These are phyloP conservation scores for Hyphopichia burtonii DNA, from an alignment of 1,139 yeast genomes.

Conservation along the genomic window DNA sequence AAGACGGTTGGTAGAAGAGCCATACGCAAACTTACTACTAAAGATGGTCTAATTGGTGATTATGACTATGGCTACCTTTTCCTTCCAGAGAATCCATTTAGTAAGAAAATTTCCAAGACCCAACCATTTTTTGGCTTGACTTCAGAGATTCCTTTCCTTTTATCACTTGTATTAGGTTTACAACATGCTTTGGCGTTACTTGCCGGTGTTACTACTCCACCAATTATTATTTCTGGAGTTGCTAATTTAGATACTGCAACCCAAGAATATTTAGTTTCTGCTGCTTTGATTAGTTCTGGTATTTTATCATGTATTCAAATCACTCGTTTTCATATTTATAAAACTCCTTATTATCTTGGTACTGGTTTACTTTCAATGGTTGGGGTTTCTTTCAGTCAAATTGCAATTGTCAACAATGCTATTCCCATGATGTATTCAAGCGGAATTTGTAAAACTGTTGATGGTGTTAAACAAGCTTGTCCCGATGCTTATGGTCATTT, in stretches of 20 bases:
- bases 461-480: slow-evolving; percentile 72
- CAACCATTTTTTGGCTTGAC: slow-evolving; percentile 82
- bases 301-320: slow-evolving; percentile 73
- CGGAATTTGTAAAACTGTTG: slow-evolving; percentile 68
- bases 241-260: slow-evolving; percentile 54
- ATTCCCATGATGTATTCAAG: slow-evolving; percentile 75
- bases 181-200: slow-evolving; percentile 89
- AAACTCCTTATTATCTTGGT: slow-evolving; percentile 75
- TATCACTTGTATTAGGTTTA: slow-evolving; percentile 76
- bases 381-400: slow-evolving; percentile 87
- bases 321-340: slow-evolving; percentile 71
- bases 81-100: slow-evolving; percentile 73
- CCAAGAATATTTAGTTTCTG: slow-evolving; percentile 73
- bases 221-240: slow-evolving; percentile 60
- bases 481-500: slow-evolving; percentile 90
- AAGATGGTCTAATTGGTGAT: slow-evolving; percentile 77
- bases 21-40: slow-evolving; percentile 56
- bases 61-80: slow-evolving; percentile 78
- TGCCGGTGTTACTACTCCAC: slow-evolving; percentile 90
- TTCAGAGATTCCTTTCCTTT: slow-evolving; percentile 72
- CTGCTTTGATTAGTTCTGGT: slow-evolving; percentile 75
- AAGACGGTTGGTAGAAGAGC: slow-evolving; percentile 21
- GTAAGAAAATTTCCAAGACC: slow-evolving; percentile 46
- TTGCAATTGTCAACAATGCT: slow-evolving; percentile 72
- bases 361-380: slow-evolving; percentile 87